These are phyloP conservation scores for Phlebiopsis gigantea DNA, from an alignment of 768 basidiomycete species.

Conservation along the genomic window DNA sequence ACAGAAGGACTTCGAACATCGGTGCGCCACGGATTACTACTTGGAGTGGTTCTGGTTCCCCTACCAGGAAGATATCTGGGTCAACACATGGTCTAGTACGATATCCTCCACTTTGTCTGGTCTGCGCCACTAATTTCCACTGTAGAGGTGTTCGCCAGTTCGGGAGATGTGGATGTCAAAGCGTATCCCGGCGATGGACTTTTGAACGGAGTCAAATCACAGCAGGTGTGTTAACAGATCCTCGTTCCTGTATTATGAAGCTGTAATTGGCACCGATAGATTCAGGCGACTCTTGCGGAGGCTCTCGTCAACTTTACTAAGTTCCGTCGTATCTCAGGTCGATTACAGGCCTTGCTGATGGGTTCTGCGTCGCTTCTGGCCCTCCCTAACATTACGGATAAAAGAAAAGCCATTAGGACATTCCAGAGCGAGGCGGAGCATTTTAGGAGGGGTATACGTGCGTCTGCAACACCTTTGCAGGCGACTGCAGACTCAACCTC, in stretches of 20 bases:
- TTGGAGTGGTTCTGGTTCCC: conserved; percentile 29
- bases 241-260: not conserved
- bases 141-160: conserved; percentile 2
- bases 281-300: conserved; percentile 7
- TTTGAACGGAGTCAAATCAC: conserved; percentile 10
- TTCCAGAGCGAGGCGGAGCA: conserved; percentile 14
- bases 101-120: not conserved
- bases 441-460: conserved; percentile 16
- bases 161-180: conserved; percentile 2
- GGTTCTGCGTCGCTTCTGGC: conserved; percentile 8
- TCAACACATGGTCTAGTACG: conserved; percentile 24
- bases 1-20: conserved; percentile 16
- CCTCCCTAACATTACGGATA: conserved; percentile 9
- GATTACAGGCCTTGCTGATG: conserved; percentile 8
- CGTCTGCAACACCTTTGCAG: not conserved
- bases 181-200: conserved; percentile 13
- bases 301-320: not conserved
- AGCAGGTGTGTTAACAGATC: conserved; percentile 4
- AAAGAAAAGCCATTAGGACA: conserved; percentile 10
- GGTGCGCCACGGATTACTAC: conserved; percentile 24
- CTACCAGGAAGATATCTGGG: conserved; percentile 22
- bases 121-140: too few relatives aligned
- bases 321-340: not conserved
- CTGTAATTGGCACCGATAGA: not conserved
- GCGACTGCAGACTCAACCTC: not conserved